Base-by-base conservation (phyloP, 768 basidiomycete species). In the Strobilomyces confusus region DNA sequence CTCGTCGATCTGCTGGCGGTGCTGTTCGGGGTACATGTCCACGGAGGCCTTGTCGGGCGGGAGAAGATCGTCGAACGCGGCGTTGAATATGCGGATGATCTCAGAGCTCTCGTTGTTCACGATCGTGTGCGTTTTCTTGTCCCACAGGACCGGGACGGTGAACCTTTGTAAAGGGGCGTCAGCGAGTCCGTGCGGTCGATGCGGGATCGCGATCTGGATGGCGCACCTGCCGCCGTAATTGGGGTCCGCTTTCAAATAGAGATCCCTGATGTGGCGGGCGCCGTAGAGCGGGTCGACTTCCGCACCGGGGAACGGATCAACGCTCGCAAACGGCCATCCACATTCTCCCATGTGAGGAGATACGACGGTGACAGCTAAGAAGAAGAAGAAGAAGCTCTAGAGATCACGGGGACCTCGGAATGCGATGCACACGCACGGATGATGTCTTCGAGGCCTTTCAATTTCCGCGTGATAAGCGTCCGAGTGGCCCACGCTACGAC, bases 41-140 rank as follows among this genome's bases (percentile, higher is more conserved):
- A 88, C 61, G 20, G 73, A 69, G 5, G 82, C 84, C 56, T 84
- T 81, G 5, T 88, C 86, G 1, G 76, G 67, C 4, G 89, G 78
- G 8, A 97, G 53, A 20, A 87, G 60, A 20, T 84, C 75, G 67
- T 97, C 84, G 75, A 95, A 95, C 2, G 80, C 86, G 8, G 79
- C 77, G 72, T 99, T 98, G 74, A 98, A 81, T 7, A 95, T 89
- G 52, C 95, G 86, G 64, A 98, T 93, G 66, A 98, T 94, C 72
- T 98, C 95, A 3, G 89, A 84, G 58, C 85, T 87, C 67, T 99
- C 95, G 68, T 98, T 98, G 75, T 93, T 98, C 52, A 99, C 97
- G 59, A 98, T 88, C 37, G 87, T 88, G 41, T 86, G 73, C 41
- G 67, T 73, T 69, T 95, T 90, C 75, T 85, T 95, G 73, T 98